Evolutionary conservation across 2,329 filamentous ascomycete species (phyloP), one percentile per base, ranked within the genome.

Genomic region (Rhinocladiella mackenziei): DNA sequence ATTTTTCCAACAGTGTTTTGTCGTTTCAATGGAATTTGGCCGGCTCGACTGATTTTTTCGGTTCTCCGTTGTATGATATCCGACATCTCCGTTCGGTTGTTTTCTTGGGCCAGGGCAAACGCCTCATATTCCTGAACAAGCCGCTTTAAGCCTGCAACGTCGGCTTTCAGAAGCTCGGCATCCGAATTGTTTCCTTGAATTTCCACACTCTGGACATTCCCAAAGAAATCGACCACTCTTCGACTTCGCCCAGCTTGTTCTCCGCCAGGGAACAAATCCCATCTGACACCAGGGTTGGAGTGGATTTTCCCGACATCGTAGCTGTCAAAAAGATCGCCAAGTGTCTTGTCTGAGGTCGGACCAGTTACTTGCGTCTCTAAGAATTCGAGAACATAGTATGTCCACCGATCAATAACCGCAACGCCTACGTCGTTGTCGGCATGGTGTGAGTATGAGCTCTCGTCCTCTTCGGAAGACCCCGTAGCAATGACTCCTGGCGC

Each of bases 401-500:
- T 98, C 74, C 94, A 98, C 50, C 92, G 84, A 65, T 98, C 92
- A 63, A 98, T 98, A 54, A 98, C 92, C 22, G 92, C 92, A 17
- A 98, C 92, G 25, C 92, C 92, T 23, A 98, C 89, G 61, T 98
- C 92, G 66, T 91, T 94, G 68, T 98, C 92, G 43, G 92, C 92
- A 65, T 98, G 92, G 69, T 98, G 92, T 1, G 87, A 94, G 68
- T 98, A 98, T 1, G 86, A 94, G 4, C 88, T 95, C 66, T 98
- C 87, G 62, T 97, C 91, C 50, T 97, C 83, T 64, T 92, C 89
- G 2, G 86, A 94, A 22, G 87, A 94, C n/a, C 92, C 92, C 0
- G 94, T 98, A 0, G 92, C 92, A 60, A 98, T 89, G 59, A 98
- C 96, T 61, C 97, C 97, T 35, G 91, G 91, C 4, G 89, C 94